These are phyloP conservation scores for Cercospora brassicicola DNA, from an alignment of 2,329 filamentous ascomycete species.

Conservation along the genomic window DNA sequence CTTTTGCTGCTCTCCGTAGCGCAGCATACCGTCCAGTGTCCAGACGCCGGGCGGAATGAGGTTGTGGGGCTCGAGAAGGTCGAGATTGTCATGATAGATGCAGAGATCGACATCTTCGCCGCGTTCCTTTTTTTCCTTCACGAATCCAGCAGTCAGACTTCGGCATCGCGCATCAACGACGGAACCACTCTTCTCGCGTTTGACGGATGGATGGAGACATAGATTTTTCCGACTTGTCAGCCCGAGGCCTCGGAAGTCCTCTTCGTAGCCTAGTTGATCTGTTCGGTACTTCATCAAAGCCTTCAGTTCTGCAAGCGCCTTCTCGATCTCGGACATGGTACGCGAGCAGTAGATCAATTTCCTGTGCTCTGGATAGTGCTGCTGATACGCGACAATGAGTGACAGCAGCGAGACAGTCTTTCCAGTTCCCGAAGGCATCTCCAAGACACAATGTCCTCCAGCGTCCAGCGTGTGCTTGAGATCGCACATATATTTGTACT, in stretches of 20 bases:
- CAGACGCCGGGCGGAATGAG: conserved; percentile 92
- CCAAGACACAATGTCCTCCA: conserved; percentile 90
- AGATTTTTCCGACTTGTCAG: conserved; percentile 96
- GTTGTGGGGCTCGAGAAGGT: conserved; percentile 91
- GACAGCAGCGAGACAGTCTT: conserved; percentile 96
- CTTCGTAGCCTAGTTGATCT: conserved; percentile 81
- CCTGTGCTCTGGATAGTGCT: conserved; percentile 85
- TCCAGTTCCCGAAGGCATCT: conserved; percentile 98
- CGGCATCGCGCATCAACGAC: conserved; percentile 95
- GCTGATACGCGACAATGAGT: conserved; percentile 94
- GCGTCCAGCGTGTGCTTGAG: conserved; percentile 88
- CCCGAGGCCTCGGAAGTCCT: conserved; percentile 90
- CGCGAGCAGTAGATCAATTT: conserved; percentile 99
- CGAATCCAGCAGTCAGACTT: conserved; percentile 92
- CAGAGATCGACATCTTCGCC: conserved; percentile 94
- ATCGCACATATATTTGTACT: conserved; percentile 81
- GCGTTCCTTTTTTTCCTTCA: conserved; percentile 94
- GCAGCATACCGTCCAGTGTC: conserved; percentile 84
- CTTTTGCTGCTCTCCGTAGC: conserved; percentile 91
- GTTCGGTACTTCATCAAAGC: conserved; percentile 92
- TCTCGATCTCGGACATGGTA: conserved; percentile 99
- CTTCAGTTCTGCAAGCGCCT: conserved; percentile 87
- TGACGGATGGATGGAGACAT: conserved; percentile 93
- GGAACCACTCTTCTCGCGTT: conserved; percentile 89
- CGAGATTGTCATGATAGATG: conserved; percentile 97